phyloP scores from a whole-genome alignment of 148 eudicot genomes.

The Fallopia convolvulus region DNA sequence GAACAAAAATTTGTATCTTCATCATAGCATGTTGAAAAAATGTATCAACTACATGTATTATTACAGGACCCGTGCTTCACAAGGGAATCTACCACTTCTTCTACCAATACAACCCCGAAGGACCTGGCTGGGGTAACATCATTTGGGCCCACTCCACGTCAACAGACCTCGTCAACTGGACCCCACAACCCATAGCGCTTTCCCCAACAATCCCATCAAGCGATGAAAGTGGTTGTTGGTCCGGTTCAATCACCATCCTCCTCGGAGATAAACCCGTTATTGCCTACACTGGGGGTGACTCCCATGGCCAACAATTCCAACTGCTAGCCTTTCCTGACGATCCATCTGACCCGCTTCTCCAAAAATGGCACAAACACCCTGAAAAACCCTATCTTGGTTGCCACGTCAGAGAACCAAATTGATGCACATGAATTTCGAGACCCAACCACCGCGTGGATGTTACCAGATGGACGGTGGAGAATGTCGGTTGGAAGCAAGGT shows the following conservation, averaged over 20 bases:
- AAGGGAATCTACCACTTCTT: conserved; percentile 70
- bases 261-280: conserved; percentile 39
- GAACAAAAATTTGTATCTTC: too few relatives aligned
- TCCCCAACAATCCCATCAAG: conserved; percentile 31
- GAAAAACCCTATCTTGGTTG: conserved; percentile 41
- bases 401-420: conserved; percentile 26
- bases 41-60: too few relatives aligned
- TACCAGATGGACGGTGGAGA: conserved; percentile 36
- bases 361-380: conserved; percentile 40
- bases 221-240: conserved; percentile 60
- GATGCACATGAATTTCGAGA: conserved; percentile 42
- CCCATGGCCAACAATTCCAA: conserved; percentile 39
- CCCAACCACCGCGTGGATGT: conserved; percentile 58
- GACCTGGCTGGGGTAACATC: conserved; percentile 40
- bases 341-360: conserved; percentile 45
- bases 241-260: conserved; percentile 62
- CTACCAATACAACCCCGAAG: conserved; percentile 67
- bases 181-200: conserved; percentile 38
- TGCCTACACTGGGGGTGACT: conserved; percentile 50
- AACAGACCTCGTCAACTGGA: conserved; percentile 58
- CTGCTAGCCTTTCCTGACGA: conserved; percentile 51
- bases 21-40: too few relatives aligned
- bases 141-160: conserved; percentile 79
- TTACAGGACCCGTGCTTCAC: conserved; percentile 56
- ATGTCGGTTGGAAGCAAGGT: conserved; percentile 30